Conservation (phyloP, 495 filamentous ascomycete species). For the Neurospora sp. region DNA sequence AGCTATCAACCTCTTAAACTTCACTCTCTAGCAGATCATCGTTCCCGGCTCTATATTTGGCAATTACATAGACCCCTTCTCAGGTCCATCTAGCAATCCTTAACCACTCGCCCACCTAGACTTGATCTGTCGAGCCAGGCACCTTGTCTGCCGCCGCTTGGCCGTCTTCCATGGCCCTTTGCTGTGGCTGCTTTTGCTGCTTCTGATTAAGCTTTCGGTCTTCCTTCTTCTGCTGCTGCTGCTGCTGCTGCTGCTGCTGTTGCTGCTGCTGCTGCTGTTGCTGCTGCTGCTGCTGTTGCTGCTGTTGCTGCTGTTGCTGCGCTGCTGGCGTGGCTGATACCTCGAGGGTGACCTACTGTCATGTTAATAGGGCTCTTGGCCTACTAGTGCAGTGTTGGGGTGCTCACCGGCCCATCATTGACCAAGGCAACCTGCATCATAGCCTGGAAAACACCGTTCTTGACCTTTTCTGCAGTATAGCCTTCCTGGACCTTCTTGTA, state of each 20-base stretch:
- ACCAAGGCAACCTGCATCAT: constrained; percentile 97
- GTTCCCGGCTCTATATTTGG: not conserved
- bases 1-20: not conserved
- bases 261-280: not conserved
- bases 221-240: constrained; percentile 4
- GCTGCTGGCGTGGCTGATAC: constrained; percentile 15
- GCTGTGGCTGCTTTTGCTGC: not conserved
- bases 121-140: not conserved
- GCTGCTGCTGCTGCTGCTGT: not conserved
- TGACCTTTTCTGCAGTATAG: constrained; percentile 69
- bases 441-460: constrained; percentile 92
- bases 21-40: not conserved
- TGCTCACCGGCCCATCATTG: constrained; percentile 86
- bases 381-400: not conserved
- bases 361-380: constrained; percentile 2
- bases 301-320: not conserved
- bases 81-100: not conserved
- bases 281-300: not conserved
- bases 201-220: not conserved
- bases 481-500: constrained; percentile 61
- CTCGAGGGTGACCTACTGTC: constrained; percentile 26
- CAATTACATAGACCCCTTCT: not conserved
- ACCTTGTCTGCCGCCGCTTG: not conserved
- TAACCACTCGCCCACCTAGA: not conserved
- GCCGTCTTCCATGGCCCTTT: not conserved